Evolutionary conservation across 805 yeast species (phyloP).

Genomic region (Barnettozyma populi): DNA sequence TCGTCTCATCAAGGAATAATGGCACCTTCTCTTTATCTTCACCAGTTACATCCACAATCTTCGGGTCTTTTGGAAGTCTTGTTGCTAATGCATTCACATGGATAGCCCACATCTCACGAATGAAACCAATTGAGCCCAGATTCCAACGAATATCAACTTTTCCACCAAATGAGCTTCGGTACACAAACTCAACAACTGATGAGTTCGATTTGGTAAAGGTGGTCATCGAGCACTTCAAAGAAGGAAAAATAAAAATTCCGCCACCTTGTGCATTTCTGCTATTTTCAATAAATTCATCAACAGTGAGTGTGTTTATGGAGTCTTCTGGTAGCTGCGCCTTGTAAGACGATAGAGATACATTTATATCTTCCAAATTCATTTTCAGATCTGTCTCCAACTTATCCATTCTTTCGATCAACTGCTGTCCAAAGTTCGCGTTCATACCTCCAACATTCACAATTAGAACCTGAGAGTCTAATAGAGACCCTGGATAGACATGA

Average conservation of each 20-base stretch:
- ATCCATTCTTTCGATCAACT: slow-evolving; percentile 29
- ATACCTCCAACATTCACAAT: slow-evolving; percentile 53
- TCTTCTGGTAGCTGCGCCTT: slow-evolving; percentile 48
- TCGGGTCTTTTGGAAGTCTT: slow-evolving; percentile 38
- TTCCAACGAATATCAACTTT: slow-evolving; percentile 92
- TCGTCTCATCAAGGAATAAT: slow-evolving; percentile 28
- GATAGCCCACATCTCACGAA: slow-evolving; percentile 87
- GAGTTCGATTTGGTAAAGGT: slow-evolving; percentile 55
- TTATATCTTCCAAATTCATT: slow-evolving; percentile 55
- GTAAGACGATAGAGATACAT: slow-evolving; percentile 60
- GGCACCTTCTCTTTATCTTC: slow-evolving; percentile 15
- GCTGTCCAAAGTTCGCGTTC: slow-evolving; percentile 47
- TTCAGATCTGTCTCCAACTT: slow-evolving; percentile 46
- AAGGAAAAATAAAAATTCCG: slow-evolving; percentile 72
- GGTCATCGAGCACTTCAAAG: slow-evolving; percentile 67
- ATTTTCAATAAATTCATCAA: slow-evolving; percentile 49
- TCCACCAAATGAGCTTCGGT: slow-evolving; percentile 75
- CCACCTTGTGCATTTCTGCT: slow-evolving; percentile 71
- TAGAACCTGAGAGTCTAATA: slow-evolving; percentile 72
- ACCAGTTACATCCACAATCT: not conserved
- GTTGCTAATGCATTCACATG: slow-evolving; percentile 71
- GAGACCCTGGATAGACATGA: slow-evolving; percentile 78
- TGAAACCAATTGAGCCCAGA: slow-evolving; percentile 82
- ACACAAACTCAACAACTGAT: slow-evolving; percentile 58
- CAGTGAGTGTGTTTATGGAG: slow-evolving; percentile 37